Conservation (phyloP, 2,329 filamentous ascomycete species). For the Ascochyta viciae-villosae region DNA sequence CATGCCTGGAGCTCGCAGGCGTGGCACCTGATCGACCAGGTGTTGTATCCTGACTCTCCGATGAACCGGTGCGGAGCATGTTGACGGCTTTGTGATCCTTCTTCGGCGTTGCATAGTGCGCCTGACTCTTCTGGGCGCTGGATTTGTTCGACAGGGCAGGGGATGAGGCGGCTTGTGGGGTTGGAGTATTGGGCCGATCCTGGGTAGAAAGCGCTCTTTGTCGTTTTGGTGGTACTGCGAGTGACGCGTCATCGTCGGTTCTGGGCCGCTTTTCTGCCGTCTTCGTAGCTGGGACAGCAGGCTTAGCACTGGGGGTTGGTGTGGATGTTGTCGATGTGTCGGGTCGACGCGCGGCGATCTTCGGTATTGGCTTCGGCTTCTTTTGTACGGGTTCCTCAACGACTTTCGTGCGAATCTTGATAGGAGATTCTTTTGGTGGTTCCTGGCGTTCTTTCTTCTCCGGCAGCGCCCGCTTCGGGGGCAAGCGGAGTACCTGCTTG, state of each 20-base stretch:
- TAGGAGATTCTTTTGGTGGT: constrained; percentile 24
- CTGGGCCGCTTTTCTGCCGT: constrained; percentile 46
- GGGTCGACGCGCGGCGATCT: constrained; percentile 33
- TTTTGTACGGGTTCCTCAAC: constrained; percentile 26
- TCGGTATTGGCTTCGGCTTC: constrained; percentile 39
- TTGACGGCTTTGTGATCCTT: constrained; percentile 44
- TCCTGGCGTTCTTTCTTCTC: constrained; percentile 41
- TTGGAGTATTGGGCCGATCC: constrained; percentile 44
- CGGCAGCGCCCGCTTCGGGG: constrained; percentile 30
- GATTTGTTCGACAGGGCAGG: constrained; percentile 39
- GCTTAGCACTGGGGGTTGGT: constrained; percentile 19
- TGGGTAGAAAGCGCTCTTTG: constrained; percentile 39
- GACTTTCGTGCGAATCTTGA: constrained; percentile 28
- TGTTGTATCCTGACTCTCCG: constrained; percentile 45
- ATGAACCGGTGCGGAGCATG: constrained; percentile 46
- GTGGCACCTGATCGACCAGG: constrained; percentile 45
- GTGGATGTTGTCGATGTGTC: constrained; percentile 28
- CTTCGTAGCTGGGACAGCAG: constrained; percentile 21
- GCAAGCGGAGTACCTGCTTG: constrained; percentile 46
- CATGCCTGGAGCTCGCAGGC: constrained; percentile 32
- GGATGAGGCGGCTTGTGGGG: constrained; percentile 35
- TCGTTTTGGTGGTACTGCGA: constrained; percentile 40
- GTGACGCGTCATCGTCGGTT: constrained; percentile 41
- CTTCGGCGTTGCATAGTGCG: constrained; percentile 43
- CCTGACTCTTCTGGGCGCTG: constrained; percentile 40